phyloP scores from a whole-genome alignment of 768 basidiomycete genomes.

The Pleurotus tuoliensis region DNA sequence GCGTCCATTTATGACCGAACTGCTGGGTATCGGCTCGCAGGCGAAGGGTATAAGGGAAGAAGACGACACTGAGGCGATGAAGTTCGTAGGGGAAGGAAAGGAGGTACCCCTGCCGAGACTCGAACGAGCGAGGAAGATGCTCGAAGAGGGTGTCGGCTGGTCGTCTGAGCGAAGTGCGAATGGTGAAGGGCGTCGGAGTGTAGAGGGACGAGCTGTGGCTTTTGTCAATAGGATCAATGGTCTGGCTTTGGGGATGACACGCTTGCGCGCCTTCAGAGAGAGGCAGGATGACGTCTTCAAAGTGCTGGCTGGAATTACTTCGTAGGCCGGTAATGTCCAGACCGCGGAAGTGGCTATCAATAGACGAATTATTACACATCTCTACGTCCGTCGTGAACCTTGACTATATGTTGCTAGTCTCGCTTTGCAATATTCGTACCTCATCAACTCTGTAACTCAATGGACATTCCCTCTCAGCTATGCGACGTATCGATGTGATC shows the following conservation, averaged over 20 bases:
- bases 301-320: constrained; percentile 51
- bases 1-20: constrained; percentile 67
- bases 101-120: constrained; percentile 39
- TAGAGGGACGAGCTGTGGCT: constrained; percentile 61
- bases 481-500: no score
- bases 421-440: no score
- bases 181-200: constrained; percentile 41
- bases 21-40: constrained; percentile 48
- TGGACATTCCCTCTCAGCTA: no score
- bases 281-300: constrained; percentile 68
- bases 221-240: constrained; percentile 78
- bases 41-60: constrained; percentile 47
- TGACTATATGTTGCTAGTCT: no score
- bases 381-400: no score
- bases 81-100: constrained; percentile 30
- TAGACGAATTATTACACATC: no score
- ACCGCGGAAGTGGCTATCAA: no score
- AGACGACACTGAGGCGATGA: constrained; percentile 53
- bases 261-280: constrained; percentile 67
- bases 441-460: no score
- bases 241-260: constrained; percentile 68
- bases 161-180: constrained; percentile 20
- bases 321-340: constrained; percentile 3
- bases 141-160: constrained; percentile 58
- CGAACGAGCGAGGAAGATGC: constrained; percentile 53